Conservation (phyloP, 2,329 filamentous ascomycete species). For the Diplocarpon mali region DNA sequence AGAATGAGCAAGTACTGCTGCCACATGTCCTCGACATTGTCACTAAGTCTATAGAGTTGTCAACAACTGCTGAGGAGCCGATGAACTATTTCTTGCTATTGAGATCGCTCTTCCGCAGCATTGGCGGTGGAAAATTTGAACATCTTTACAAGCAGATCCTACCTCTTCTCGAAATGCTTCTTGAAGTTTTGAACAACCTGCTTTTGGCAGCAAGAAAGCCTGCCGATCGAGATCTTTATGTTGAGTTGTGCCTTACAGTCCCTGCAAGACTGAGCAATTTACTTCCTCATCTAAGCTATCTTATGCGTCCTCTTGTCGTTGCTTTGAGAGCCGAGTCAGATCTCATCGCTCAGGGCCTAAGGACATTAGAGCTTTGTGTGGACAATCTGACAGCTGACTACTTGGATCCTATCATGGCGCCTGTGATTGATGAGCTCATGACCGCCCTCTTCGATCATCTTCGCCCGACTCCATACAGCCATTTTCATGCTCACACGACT, state of each 20-base stretch:
- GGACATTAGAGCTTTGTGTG: constrained; percentile 91
- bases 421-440: constrained; percentile 98
- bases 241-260: constrained; percentile 92
- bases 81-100: constrained; percentile 98
- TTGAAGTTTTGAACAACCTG: constrained; percentile 94
- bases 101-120: constrained; percentile 86
- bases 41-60: constrained; percentile 92
- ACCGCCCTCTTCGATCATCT: constrained; percentile 93
- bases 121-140: constrained; percentile 94
- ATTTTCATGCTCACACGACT: constrained; percentile 95
- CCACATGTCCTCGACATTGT: constrained; percentile 97
- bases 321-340: constrained; percentile 85
- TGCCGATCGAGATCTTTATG: constrained; percentile 86
- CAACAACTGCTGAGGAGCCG: constrained; percentile 88
- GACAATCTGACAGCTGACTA: constrained; percentile 98
- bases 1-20: constrained; percentile 91
- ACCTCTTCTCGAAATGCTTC: constrained; percentile 88
- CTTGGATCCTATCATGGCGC: constrained; percentile 96
- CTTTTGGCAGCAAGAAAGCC: constrained; percentile 84
- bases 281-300: constrained; percentile 84
- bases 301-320: constrained; percentile 97
- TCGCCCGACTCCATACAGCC: constrained; percentile 85
- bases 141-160: constrained; percentile 97
- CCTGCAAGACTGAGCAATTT: constrained; percentile 90
- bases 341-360: constrained; percentile 83